Evolutionary conservation across 2,329 filamentous ascomycete species (phyloP), one percentile per base, ranked within the genome.

Genomic region (Ceratocystis albifundus): DNA sequence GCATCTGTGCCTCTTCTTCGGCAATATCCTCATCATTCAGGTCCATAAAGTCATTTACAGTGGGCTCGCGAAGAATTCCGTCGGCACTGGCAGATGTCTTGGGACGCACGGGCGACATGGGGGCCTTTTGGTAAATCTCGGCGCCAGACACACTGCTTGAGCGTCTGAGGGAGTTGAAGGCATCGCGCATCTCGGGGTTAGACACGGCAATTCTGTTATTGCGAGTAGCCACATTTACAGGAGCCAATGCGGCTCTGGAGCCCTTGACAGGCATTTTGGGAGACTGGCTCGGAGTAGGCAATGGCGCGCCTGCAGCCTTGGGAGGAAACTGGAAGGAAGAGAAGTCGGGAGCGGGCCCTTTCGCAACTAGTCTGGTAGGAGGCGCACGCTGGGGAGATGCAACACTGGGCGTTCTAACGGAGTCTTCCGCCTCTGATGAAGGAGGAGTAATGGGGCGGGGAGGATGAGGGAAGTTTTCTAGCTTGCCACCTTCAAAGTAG

Each of bases 21-120:
- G 82, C 80, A 68, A 85, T 82, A 66, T 84, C 82, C 36, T 85
- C 82, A 68, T 84, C 82, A 66, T 77, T 80, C 4, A 84, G 74
- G 22, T 77, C 75, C 65, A 82, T 75, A 64, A 84, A 84, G 48
- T 84, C 82, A 20, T 77, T 76, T 25, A 84, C 73, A 46, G 78
- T 78, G 4, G 82, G 82, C 70, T 84, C 82, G 59, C 75, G 74
- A 3, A 84, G 75, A 1, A 77, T 75, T 36, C 63, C 66, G 10
- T 67, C 66, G 10, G 59, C 63, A 57, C 66, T 67, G 7, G 63
- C 63, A 1, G 65, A 68, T 15, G 64, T 68, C 61, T 68, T 64
- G 25, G 63, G 59, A 7, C 65, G 65, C 1, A 59, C 25, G 15
- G 61, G 48, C 5, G 50, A 65, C 30, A 44, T 22, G 20, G 63